Conservation (phyloP, 2,329 filamentous ascomycete genomes). For the Hypomyces rosellus region DNA sequence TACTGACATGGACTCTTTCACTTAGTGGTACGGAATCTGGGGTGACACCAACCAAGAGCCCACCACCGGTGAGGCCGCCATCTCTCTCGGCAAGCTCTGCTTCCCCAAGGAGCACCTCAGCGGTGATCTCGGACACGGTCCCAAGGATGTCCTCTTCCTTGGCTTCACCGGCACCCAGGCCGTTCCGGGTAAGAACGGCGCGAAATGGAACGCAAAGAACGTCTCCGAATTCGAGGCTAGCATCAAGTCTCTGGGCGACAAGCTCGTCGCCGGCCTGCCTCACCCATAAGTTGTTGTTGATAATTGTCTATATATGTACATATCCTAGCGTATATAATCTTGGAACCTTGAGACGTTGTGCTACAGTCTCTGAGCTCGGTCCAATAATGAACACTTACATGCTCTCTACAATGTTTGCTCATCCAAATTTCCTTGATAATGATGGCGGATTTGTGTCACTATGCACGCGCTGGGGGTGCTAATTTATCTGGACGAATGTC, state of each 20-base stretch:
- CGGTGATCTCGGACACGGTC: conserved; percentile 45
- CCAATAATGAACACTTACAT: too few species aligned
- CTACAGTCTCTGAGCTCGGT: too few species aligned
- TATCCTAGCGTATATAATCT: too few species aligned
- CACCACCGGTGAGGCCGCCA: conserved; percentile 41
- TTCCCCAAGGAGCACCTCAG: conserved; percentile 39
- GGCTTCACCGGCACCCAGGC: conserved; percentile 46
- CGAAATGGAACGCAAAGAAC: conserved; percentile 42
- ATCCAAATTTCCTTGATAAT: too few species aligned
- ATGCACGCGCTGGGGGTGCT: too few species aligned
- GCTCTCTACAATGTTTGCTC: too few species aligned
- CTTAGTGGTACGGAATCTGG: conserved; percentile 44
- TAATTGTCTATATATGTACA: too few species aligned
- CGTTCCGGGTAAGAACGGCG: conserved; percentile 41
- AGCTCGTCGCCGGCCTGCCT: conserved; percentile 29
- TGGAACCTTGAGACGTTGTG: too few species aligned
- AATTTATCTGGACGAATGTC: too few species aligned
- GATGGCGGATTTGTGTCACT: too few species aligned
- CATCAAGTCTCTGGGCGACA: conserved; percentile 39
- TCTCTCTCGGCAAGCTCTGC: conserved; percentile 45
- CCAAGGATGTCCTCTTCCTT: conserved; percentile 49
- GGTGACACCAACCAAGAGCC: conserved; percentile 49
- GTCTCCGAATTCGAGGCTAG: conserved; percentile 42
- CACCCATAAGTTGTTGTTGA: too few species aligned
- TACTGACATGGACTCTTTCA: too few species aligned